Evolutionary conservation across 2,329 filamentous ascomycete genomes (phyloP), one percentile per base, ranked within the genome.

Genomic region (Ophiostoma sp.): DNA sequence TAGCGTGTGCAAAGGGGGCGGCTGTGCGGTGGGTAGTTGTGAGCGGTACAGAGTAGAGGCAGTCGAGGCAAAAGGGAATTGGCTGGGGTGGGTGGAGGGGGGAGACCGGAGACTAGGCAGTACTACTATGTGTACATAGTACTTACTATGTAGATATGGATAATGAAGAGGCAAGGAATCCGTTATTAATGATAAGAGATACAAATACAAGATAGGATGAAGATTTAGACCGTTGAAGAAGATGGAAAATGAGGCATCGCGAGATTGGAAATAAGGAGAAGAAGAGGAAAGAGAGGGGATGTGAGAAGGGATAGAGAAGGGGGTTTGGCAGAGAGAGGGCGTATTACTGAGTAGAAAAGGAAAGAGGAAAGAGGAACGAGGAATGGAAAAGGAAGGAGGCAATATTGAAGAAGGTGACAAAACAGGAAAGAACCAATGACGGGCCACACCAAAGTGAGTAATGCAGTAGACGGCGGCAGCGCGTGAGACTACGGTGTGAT

Each of bases 1-100:
- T 69, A 48, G 70, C 70, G 67, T 69, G 31, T 67, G 65, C 65
- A 44, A 67, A 67, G 65, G 65, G 65, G 65, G 65, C 36, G 65
- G 65, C 65, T 31, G 65, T 44, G 65, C 65, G 65, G 35, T 36
- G 62, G 62, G 52, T 57, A 27, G 52, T 8, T 27, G 8, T 27
- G 23, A 57, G 23, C 27, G 52, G 52, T 57, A 27, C 39, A 15
- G 39, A 41, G 64, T 66, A 39, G 15, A 23, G 15, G 7, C 23
- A 23, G 35, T 39, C 5, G 52, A 62, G 31, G 57, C 23, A 33
- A 8, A 17, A 41, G 62, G 65, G 65, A 27, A 65, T 67, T 67
- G 39, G 36, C 65, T 67, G 65, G 65, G 65, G 65, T 20, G n/a
- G 33, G 33, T 41, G 65, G 65, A 31, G 36, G 64, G 36, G 35